Conservation (phyloP, 768 basidiomycete species). For the Phanerochaete carnosa region DNA sequence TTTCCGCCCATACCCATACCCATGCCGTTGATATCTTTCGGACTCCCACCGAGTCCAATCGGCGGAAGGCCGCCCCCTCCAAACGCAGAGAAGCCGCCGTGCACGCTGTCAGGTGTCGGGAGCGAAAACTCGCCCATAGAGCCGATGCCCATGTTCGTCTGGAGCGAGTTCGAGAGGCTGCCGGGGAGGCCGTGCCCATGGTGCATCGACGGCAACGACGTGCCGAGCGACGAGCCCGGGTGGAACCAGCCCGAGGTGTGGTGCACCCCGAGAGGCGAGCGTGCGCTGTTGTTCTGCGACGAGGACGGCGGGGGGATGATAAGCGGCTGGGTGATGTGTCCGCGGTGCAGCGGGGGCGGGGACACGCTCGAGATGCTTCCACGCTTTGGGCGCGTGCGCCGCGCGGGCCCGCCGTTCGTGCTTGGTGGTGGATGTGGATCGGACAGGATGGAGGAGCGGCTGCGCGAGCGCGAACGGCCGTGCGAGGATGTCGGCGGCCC, state of each 20-base stretch:
- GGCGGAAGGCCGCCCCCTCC: constrained; percentile 16
- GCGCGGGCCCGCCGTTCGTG: constrained; percentile 38
- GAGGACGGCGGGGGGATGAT: constrained; percentile 50
- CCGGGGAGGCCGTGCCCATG: not conserved
- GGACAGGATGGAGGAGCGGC: constrained; percentile 28
- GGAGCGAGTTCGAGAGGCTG: not conserved
- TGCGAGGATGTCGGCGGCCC: constrained; percentile 24
- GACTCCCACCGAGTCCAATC: constrained; percentile 23
- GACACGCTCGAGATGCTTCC: constrained; percentile 57
- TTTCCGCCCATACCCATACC: constrained; percentile 2
- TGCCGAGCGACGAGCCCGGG: constrained; percentile 7
- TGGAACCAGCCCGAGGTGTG: constrained; percentile 27
- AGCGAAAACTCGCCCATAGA: constrained; percentile 21
- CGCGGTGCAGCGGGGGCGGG: constrained; percentile 41
- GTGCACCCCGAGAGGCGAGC: constrained; percentile 30
- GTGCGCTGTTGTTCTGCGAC: constrained; percentile 20
- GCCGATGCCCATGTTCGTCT: constrained; percentile 5
- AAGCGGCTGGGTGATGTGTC: constrained; percentile 60
- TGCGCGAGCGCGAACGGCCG: constrained; percentile 10
- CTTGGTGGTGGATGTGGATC: constrained; percentile 17
- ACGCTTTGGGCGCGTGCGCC: constrained; percentile 45
- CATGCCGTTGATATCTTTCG: constrained; percentile 30
- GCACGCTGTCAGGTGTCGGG: constrained; percentile 29
- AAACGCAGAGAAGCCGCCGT: constrained; percentile 24
- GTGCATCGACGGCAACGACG: not conserved